These are phyloP conservation scores for Alternaria conjuncta DNA, from an alignment of 2,329 filamentous ascomycete genomes.

Conservation along the genomic window DNA sequence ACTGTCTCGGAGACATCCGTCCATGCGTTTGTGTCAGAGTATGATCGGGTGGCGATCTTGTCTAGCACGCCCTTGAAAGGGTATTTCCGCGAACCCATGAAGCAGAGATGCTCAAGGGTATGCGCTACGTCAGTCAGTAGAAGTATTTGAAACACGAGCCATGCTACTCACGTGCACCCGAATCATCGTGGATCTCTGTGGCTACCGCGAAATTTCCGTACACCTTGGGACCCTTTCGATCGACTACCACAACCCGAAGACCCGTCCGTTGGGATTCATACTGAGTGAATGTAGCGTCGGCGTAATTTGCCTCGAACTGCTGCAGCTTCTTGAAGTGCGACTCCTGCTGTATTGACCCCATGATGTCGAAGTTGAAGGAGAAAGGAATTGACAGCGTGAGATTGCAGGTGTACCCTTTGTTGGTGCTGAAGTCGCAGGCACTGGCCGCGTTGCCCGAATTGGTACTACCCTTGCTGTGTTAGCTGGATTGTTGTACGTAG, in stretches of 20 bases:
- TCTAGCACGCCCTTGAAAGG: constrained; percentile 94
- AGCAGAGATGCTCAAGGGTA: constrained; percentile 60
- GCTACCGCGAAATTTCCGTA: constrained; percentile 94
- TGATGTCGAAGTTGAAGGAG: constrained; percentile 22
- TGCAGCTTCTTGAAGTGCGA: constrained; percentile 81
- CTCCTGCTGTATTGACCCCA: constrained; percentile 47
- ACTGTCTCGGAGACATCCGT: constrained; percentile 96
- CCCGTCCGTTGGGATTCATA: constrained; percentile 96
- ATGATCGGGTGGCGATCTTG: constrained; percentile 90
- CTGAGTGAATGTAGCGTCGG: constrained; percentile 84
- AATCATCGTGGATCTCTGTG: constrained; percentile 97
- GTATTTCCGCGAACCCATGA: constrained; percentile 85
- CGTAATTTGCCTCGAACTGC: constrained; percentile 87
- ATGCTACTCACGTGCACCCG: constrained; percentile 69
- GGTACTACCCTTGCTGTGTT: constrained; percentile 43
- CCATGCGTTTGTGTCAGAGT: constrained; percentile 95
- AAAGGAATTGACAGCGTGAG: background rate
- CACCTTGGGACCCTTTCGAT: constrained; percentile 87
- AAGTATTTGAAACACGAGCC: background rate
- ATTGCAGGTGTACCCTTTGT: constrained; percentile 5
- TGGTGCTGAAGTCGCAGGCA: constrained; percentile 2
- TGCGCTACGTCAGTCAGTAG: constrained; percentile 46
- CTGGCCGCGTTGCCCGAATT: constrained; percentile 35
- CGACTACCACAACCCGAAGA: constrained; percentile 91
- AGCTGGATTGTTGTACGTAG: constrained; percentile 6